Percentiles rank a stretch among this genome's conserved stretches.
Evolutionary conservation across 257 asterid species (phyloP).

Genomic region (Coffea canephora): DNA sequence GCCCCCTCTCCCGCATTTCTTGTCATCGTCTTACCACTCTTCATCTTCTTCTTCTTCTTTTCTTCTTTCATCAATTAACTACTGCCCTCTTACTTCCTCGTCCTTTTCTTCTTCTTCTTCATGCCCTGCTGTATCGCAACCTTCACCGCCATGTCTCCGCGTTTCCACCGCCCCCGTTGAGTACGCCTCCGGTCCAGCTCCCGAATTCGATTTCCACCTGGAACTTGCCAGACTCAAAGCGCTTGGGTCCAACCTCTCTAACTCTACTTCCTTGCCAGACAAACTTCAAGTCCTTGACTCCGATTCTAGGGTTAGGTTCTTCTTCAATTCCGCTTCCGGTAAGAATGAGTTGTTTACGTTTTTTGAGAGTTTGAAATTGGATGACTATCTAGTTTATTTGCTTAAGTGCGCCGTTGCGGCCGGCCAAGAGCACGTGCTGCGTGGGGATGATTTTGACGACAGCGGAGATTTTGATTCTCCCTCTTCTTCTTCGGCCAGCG

Average conservation of each 20-base stretch:
- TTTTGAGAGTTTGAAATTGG: slow-evolving; percentile 46
- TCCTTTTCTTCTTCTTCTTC: slow-evolving; percentile 18
- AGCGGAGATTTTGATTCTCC: slow-evolving; percentile 25
- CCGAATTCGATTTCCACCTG: slow-evolving; percentile 53
- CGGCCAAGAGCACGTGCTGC: slow-evolving; percentile 68
- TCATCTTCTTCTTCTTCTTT: slow-evolving; percentile 23
- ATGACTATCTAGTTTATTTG: slow-evolving; percentile 55
- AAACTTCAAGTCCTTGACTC: slow-evolving; percentile 43
- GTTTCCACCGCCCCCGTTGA: slow-evolving; percentile 82
- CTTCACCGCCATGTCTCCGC: slow-evolving; percentile 27
- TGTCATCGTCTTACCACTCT: slow-evolving; percentile 4
- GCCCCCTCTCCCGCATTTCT: too few relatives aligned
- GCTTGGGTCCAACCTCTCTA: slow-evolving; percentile 39
- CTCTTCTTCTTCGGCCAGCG: slow-evolving; percentile 25
- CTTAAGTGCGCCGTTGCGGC: slow-evolving; percentile 84
- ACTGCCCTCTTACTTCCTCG: slow-evolving; percentile 25
- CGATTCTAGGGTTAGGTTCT: slow-evolving; percentile 63
- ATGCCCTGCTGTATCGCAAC: slow-evolving; percentile 27
- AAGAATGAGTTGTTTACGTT: slow-evolving; percentile 38
- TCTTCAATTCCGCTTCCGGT: slow-evolving; percentile 30
- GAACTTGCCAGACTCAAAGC: slow-evolving; percentile 64
- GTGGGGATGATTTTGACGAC: slow-evolving; percentile 39
- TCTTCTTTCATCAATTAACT: neutral
- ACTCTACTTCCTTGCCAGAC: slow-evolving; percentile 44
- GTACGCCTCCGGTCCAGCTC: slow-evolving; percentile 56